Conservation (phyloP, 1,284 basidiomycete genomes). For the Leccinum subrobustum region DNA sequence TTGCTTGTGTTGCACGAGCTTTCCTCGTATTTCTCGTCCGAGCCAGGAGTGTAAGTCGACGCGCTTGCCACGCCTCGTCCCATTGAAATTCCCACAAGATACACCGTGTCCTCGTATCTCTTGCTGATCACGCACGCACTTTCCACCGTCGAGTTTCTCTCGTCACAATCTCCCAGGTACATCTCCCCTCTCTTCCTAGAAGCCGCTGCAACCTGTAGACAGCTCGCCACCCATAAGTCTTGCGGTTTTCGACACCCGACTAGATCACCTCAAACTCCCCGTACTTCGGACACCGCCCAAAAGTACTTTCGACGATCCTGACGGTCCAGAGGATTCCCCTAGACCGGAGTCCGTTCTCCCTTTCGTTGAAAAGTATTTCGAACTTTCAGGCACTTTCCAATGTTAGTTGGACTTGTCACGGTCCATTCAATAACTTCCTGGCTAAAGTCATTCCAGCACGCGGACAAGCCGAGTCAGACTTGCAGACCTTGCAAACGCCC, state of each 20-base stretch:
- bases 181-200: slow-evolving; percentile 3
- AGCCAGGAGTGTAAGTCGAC: slow-evolving; percentile 31
- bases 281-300: slow-evolving; percentile 38
- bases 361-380: slow-evolving; percentile 45
- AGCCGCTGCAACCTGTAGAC: slow-evolving; percentile 4
- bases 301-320: slow-evolving; percentile 16
- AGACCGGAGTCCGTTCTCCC: slow-evolving; percentile 32
- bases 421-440: background rate
- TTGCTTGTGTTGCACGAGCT: slow-evolving; percentile 64
- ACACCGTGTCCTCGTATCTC: slow-evolving; percentile 36
- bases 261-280: slow-evolving; percentile 57
- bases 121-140: slow-evolving; percentile 33
- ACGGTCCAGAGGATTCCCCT: slow-evolving; percentile 24
- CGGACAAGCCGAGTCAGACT: slow-evolving; percentile 2
- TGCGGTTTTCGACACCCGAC: slow-evolving; percentile 60
- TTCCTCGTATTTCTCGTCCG: slow-evolving; percentile 54
- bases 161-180: slow-evolving; percentile 21
- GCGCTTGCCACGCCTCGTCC: background rate
- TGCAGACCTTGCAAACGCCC: background rate
- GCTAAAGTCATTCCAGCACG: slow-evolving; percentile 13
- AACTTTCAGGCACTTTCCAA: slow-evolving; percentile 41
- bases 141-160: slow-evolving; percentile 27
- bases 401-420: slow-evolving; percentile 30
- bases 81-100: slow-evolving; percentile 19
- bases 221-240: slow-evolving; percentile 32